Conservation (phyloP, 2,329 filamentous ascomycete genomes). For the Biscogniauxia sp. region DNA sequence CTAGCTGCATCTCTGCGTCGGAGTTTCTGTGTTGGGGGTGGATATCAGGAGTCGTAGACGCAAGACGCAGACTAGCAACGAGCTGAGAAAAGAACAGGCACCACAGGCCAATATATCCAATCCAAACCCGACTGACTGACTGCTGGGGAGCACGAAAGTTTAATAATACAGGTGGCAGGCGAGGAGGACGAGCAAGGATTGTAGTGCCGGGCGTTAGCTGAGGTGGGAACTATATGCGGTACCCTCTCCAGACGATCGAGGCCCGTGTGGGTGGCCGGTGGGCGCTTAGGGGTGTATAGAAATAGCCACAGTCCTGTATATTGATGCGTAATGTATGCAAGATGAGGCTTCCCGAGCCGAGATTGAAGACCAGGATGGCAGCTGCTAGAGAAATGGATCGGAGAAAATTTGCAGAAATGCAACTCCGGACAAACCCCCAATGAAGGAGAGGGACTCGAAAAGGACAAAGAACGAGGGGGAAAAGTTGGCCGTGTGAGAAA, state of each 20-base stretch:
- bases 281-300: slow-evolving; percentile 32
- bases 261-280: slow-evolving; percentile 20
- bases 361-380: slow-evolving; percentile 20
- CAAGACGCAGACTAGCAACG: neutral
- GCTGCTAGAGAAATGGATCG: slow-evolving; percentile 13
- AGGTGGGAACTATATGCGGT: slow-evolving; percentile 16
- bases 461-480: slow-evolving; percentile 5
- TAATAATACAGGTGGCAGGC: slow-evolving; percentile 1
- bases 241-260: slow-evolving; percentile 22
- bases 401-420: slow-evolving; percentile 11
- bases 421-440: slow-evolving; percentile 7
- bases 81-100: slow-evolving; percentile 2
- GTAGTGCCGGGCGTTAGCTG: slow-evolving; percentile 24
- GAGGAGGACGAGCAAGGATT: slow-evolving; percentile 15
- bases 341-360: slow-evolving; percentile 32
- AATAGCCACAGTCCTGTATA: slow-evolving; percentile 22
- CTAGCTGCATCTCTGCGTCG: slow-evolving; percentile 27
- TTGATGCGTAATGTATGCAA: slow-evolving; percentile 18
- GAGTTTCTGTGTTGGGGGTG: slow-evolving; percentile 8
- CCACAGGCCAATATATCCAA: slow-evolving; percentile 13
- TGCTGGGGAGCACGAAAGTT: neutral
- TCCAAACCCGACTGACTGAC: slow-evolving; percentile 2
- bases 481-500: slow-evolving; percentile 7
- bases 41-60: slow-evolving; percentile 1
- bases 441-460: slow-evolving; percentile 7